A percentile compares a stretch with the other conserved stretches of the same genome.
These are phyloP conservation scores for Euphorbia pulcherrima DNA, from an alignment of 345 rosid genomes.

Conservation along the genomic window DNA sequence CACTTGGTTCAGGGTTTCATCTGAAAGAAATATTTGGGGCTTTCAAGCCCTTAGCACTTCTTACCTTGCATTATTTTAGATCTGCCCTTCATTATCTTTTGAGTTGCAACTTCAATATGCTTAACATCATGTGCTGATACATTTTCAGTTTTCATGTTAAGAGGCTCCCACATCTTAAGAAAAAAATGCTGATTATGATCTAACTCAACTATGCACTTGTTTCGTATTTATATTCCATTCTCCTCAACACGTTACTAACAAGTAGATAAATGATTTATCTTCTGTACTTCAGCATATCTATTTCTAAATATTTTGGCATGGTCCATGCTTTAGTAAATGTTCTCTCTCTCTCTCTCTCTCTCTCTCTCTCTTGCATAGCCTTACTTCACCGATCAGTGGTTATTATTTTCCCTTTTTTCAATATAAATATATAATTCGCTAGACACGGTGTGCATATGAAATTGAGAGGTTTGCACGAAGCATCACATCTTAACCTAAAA, in stretches of 20 bases:
- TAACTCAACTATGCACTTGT: not conserved
- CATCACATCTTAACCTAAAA: not conserved
- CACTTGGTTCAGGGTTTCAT: not conserved
- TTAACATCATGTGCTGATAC: not conserved
- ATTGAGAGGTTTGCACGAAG: not conserved
- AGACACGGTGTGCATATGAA: not conserved
- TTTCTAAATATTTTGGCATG: not conserved
- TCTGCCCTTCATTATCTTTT: not conserved
- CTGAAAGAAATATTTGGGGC: not conserved
- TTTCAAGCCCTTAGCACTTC: not conserved
- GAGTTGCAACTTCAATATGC: not conserved
- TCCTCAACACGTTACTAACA: not conserved
- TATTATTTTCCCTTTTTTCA: not conserved
- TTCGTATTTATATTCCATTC: not conserved
- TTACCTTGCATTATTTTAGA: not conserved
- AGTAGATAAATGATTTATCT: not conserved
- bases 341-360: not conserved
- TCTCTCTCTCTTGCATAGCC: not conserved
- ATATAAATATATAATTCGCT: not conserved
- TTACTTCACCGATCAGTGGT: not conserved
- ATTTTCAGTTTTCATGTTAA: not conserved
- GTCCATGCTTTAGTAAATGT: slow-evolving; percentile 1
- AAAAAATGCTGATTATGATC: not conserved
- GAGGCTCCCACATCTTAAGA: not conserved
- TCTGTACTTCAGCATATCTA: not conserved